phyloP scores from a whole-genome alignment of 176 grass and related monocot genomes.

The Tuctoria greenei region DNA sequence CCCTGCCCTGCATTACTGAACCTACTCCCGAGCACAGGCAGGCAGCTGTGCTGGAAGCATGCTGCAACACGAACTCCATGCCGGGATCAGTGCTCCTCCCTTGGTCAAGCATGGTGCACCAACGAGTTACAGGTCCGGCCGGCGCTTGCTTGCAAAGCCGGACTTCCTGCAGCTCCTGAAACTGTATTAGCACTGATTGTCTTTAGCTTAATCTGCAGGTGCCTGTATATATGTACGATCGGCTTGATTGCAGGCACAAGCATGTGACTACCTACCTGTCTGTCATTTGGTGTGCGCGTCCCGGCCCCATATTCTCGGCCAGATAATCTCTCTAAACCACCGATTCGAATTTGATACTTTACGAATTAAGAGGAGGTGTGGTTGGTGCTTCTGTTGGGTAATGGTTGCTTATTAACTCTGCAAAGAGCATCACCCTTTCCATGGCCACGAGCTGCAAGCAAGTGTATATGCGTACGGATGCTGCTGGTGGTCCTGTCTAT shows the following conservation, averaged over 20 bases:
- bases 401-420: neutral
- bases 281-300: constrained; percentile 4
- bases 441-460: neutral
- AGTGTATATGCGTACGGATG: too few relatives aligned
- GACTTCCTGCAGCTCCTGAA: too few relatives aligned
- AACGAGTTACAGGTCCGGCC: too few relatives aligned
- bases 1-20: too few relatives aligned
- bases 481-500: neutral
- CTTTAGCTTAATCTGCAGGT: neutral
- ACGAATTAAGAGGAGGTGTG: neutral
- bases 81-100: neutral
- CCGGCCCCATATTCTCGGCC: neutral
- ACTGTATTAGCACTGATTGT: too few relatives aligned
- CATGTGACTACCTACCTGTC: neutral
- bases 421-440: neutral
- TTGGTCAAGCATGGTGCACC: too few relatives aligned
- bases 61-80: neutral
- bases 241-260: constrained; percentile 33
- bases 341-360: neutral
- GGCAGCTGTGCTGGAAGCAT: neutral
- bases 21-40: neutral
- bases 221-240: neutral
- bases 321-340: constrained; percentile 17
- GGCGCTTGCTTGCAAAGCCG: too few relatives aligned
- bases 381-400: constrained; percentile 5